Evolutionary conservation across 257 asterid species (phyloP).

Genomic region (Hygrophila difformis): DNA sequence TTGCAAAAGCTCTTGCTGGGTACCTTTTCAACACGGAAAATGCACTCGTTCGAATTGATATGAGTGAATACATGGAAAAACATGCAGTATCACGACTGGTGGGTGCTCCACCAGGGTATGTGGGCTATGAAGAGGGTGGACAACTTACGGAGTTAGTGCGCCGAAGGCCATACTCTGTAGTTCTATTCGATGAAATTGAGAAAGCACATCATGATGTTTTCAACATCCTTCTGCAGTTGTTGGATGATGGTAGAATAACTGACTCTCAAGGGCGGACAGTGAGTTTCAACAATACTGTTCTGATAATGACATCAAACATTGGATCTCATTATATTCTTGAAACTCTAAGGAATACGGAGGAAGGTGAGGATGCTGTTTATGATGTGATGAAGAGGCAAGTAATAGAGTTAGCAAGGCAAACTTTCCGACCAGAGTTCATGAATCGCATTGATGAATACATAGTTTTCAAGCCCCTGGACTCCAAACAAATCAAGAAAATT

Average conservation of each 20-base stretch:
- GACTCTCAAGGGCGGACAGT: constrained; percentile 91
- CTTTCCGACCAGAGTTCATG: constrained; percentile 89
- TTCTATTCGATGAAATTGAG: no score
- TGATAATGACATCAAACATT: constrained; percentile 85
- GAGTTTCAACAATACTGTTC: constrained; percentile 72
- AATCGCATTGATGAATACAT: constrained; percentile 85
- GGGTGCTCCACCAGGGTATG: constrained; percentile 96
- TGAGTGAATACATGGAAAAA: no score
- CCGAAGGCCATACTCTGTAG: no score
- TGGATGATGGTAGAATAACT: constrained; percentile 90
- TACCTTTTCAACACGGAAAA: no score
- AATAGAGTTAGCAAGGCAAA: constrained; percentile 73
- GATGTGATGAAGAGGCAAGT: constrained; percentile 81
- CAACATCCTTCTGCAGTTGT: constrained; percentile 71
- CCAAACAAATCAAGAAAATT: constrained; percentile 33
- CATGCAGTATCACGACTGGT: constrained; percentile 84
- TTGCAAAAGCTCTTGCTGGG: no score
- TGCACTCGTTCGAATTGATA: no score
- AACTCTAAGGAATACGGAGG: constrained; percentile 46
- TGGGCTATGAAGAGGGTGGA: constrained; percentile 95
- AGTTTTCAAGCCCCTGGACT: constrained; percentile 83
- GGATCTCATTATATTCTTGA: constrained; percentile 82
- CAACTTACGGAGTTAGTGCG: constrained; percentile 85
- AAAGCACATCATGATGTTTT: constrained; percentile 91
- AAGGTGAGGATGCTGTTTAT: constrained; percentile 50